Percentiles rank a stretch among this genome's conserved stretches.
These are phyloP conservation scores for Leccinum pachyderme DNA, from an alignment of 1,284 basidiomycete species.

Conservation along the genomic window DNA sequence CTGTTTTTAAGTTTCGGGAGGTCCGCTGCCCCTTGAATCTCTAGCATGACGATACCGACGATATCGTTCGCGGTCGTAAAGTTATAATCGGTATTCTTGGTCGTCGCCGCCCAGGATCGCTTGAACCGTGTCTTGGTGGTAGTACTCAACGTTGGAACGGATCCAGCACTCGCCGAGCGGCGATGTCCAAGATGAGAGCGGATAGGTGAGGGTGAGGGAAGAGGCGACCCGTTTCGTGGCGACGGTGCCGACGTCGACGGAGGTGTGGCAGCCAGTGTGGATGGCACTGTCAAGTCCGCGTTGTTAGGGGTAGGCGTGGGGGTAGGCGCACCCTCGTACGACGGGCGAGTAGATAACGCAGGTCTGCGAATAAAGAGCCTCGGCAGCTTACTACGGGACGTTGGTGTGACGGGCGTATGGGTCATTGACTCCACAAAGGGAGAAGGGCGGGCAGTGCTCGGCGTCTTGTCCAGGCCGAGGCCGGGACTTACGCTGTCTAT, in stretches of 20 bases:
- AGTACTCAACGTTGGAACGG: constrained; percentile 25
- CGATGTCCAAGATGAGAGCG: constrained; percentile 26
- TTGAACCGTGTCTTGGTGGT: constrained; percentile 32
- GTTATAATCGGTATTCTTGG: constrained; percentile 53
- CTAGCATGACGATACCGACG: constrained; percentile 90
- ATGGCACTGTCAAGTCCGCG: constrained; percentile 10
- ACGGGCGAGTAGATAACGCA: constrained; percentile 31
- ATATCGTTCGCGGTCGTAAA: constrained; percentile 76
- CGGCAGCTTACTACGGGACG: constrained; percentile 32
- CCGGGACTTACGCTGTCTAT: constrained; percentile 18
- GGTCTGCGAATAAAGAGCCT: constrained; percentile 40
- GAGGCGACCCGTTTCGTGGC: constrained; percentile 12
- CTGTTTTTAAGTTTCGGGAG: constrained; percentile 87
- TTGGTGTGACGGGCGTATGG: constrained; percentile 20
- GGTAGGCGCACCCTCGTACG: constrained; percentile 21
- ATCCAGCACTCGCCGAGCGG: constrained; percentile 32
- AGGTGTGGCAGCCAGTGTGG: constrained; percentile 10
- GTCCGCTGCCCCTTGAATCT: constrained; percentile 70
- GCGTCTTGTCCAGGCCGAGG: constrained; percentile 12
- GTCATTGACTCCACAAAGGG: constrained; percentile 12
- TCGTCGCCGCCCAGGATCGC: constrained; percentile 20
- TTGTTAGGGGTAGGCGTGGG: constrained; percentile 11
- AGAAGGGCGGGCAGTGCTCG: constrained; percentile 27
- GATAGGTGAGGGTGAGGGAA: constrained; percentile 21
- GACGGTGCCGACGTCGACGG: constrained; percentile 1